Percentiles rank a stretch among this genome's conserved stretches.
phyloP scores from a whole-genome alignment of 192 early-diverging fungal species.

The Haplosporangium gracile region DNA sequence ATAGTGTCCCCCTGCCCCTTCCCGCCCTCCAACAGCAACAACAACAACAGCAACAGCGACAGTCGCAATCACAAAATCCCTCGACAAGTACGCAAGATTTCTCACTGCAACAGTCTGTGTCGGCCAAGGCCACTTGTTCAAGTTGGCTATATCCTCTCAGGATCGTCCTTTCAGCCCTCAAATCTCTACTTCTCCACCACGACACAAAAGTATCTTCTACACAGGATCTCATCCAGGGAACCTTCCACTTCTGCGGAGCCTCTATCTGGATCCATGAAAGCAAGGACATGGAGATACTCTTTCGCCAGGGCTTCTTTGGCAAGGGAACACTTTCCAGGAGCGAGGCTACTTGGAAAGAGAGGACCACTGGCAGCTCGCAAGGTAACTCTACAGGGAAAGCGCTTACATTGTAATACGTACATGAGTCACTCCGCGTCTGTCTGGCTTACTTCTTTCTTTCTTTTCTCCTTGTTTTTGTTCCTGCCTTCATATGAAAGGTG shows the following conservation, averaged over 20 bases:
- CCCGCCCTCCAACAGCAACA: constrained; percentile 19
- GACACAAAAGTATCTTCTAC: neutral
- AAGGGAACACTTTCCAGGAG: constrained; percentile 85
- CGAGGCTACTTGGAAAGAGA: constrained; percentile 78
- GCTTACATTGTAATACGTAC: neutral
- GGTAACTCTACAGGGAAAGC: neutral
- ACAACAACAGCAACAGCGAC: constrained; percentile 1
- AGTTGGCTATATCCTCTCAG: neutral
- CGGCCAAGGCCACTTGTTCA: too few relatives aligned
- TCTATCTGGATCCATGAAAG: constrained; percentile 37
- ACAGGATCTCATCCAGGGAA: constrained; percentile 10
- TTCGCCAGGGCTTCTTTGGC: constrained; percentile 79
- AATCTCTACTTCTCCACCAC: neutral
- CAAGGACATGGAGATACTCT: constrained; percentile 60
- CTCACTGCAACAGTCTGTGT: neutral
- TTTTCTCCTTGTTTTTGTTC: neutral
- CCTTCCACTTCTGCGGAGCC: constrained; percentile 34
- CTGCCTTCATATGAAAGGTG: neutral
- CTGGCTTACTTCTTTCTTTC: neutral
- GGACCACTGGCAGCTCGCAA: constrained; percentile 32
- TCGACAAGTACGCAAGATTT: neutral
- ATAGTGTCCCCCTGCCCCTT: constrained; percentile 32
- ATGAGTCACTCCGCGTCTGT: neutral
- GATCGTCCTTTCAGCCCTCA: neutral
- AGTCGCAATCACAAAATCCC: neutral